Conservation (phyloP, 139 green algal genomes). For the Yamagishiella unicocca region DNA sequence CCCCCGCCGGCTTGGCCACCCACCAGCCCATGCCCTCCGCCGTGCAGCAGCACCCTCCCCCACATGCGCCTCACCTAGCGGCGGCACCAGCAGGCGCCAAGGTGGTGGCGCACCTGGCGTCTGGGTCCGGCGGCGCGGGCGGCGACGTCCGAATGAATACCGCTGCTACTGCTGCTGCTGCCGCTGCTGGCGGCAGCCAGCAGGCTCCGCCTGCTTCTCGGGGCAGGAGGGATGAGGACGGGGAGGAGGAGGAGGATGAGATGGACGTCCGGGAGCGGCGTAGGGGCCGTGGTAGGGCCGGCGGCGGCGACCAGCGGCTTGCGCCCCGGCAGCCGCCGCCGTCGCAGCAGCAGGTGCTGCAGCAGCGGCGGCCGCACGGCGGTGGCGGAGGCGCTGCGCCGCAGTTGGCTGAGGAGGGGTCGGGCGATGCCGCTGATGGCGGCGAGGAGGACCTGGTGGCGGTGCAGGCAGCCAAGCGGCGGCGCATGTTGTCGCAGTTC, state of each 20-base stretch:
- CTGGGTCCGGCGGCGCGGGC: too few species aligned
- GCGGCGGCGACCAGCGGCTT: neutral
- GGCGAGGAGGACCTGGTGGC: neutral
- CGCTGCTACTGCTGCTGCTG: too few species aligned
- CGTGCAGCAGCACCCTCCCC: too few species aligned
- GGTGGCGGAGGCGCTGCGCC: neutral
- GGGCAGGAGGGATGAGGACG: neutral
- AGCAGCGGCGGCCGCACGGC: neutral
- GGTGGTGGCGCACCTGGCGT: too few species aligned
- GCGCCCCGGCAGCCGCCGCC: neutral
- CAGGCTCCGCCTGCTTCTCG: too few species aligned
- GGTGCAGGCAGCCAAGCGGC: constrained; percentile 61
- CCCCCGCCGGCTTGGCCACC: too few species aligned
- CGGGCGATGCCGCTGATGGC: neutral
- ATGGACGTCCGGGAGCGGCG: neutral
- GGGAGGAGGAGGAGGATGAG: constrained; percentile 37
- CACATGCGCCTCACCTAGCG: too few species aligned
- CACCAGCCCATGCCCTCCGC: too few species aligned
- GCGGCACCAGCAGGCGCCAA: too few species aligned
- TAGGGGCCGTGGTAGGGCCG: neutral
- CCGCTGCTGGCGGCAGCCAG: neutral
- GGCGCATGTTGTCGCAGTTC: constrained; percentile 78
- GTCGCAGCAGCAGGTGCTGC: neutral
- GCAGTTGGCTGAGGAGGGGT: neutral
- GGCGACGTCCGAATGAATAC: too few species aligned